Evolutionary conservation across 2,329 filamentous ascomycete species (phyloP), one percentile per base, ranked within the genome.

Genomic region (Botrytis fabae): DNA sequence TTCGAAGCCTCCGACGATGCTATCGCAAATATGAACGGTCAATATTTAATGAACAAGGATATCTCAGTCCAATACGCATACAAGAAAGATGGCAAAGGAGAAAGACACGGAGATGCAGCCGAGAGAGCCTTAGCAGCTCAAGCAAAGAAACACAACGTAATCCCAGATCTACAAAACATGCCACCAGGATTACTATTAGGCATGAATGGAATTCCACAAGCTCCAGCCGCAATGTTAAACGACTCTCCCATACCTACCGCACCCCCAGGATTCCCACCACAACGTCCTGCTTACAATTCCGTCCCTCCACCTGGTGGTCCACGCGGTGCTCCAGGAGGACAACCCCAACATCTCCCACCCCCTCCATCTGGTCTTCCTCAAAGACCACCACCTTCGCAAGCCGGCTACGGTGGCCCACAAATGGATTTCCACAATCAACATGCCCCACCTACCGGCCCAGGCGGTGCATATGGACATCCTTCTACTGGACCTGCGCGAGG

Each of bases 11-110:
- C 94, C 18, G 96, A 99, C 80, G 92, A 93, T 75, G 95, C 96
- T 60, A 93, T 97, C 75, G 88, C 91, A 77, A 96, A 95, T 81
- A 95, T 99, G 92, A 93, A 97, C 81, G 94, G 94, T 69, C 95
- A 98, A 84, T 98, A 96, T 83, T 89, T 99, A 74, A 95, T 97
- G 86, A 97, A 96, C 86, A 97, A 97, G 85, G 93, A 97, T 82
- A 92, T 98, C 78, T 93, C 92, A 4, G 96, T 99, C 62, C 95
- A 98, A 83, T 99, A 98, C 82, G 96, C 96, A 57, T 98, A 97
- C 88, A 99, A 99, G 87, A 98, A 98, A 84, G 96, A 99, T 80
- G 96, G 96, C 78, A 97, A 97, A 84, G 95, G 95, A 78, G 95
- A 98, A 84, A 88, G 96, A 73, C 96, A 99, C 81, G 96, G 96